Evolutionary conservation across 306 rosid species (phyloP), one percentile per base, ranked within the genome.

Genomic region (Adenanthera pavonina): DNA sequence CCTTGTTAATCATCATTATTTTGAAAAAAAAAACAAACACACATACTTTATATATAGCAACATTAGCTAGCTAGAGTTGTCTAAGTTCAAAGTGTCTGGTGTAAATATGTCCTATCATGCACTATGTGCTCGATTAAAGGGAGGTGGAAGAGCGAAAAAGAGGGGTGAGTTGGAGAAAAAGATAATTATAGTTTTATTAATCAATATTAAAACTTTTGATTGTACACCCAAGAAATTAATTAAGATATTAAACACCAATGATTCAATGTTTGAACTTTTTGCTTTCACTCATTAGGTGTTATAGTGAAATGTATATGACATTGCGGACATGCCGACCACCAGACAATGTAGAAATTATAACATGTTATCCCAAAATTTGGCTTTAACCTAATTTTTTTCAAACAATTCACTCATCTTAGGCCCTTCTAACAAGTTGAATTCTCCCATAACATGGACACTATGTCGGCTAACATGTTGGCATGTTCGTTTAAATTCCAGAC

Each of bases 81-180:
- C 68, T 15, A 76, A 35, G 35, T 76, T 77, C 72, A 64, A 62
- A 64, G 72, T 77, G 73, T 62, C 33, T 47, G 80, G 80, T 62
- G 20, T 47, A 13, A 30, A 33, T 13, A 17, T 46, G 72, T 64
- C 48, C 64, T 33, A 20, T 77, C 53, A 19, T 62, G 60, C 46
- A 61, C 4, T 8, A 20, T 0, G 34, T 3, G 72, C 33, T 33
- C 20, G 72, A 64, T 48, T 77, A 77, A 77, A 49, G 34, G 35
- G 17, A 77, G 43, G 16, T 36, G n/a, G 67, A 2, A 47, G 53
- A 34, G 61, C 8, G 80, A 33, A 47, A 75, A 43, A 43, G 41
- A 33, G 57, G 47, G 53, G 44, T 7, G 5, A 30, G 6, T 76
- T 8, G 43, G 6, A 3, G 60, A 53, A 44, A 16, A 2, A 9